Conservation (phyloP, 768 basidiomycete genomes). For the Boletus pseudopeckii region DNA sequence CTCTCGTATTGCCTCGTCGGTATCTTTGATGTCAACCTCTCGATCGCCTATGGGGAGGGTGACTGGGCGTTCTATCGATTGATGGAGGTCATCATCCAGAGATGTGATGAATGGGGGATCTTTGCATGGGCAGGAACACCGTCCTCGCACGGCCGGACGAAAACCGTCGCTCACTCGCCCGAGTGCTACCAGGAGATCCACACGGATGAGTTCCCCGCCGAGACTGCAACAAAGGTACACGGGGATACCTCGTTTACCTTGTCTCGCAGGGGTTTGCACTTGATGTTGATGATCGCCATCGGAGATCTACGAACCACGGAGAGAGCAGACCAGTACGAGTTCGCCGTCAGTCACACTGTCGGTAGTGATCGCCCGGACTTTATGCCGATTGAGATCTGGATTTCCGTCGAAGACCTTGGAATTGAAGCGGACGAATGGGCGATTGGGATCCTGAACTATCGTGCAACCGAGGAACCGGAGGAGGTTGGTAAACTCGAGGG, state of each 20-base stretch:
- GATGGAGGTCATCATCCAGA: conserved; percentile 22
- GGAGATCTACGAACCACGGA: background rate
- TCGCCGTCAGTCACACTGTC: background rate
- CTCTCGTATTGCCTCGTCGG: conserved; percentile 25
- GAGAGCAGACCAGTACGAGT: background rate
- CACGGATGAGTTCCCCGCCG: conserved; percentile 2
- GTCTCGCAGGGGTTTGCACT: conserved; percentile 12
- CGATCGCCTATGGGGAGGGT: conserved; percentile 16
- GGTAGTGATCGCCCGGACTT: background rate
- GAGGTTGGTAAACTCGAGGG: background rate
- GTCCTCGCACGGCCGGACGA: conserved; percentile 11
- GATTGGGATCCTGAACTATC: background rate
- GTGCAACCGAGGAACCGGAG: background rate
- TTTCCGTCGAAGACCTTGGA: no score
- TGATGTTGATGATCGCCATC: conserved; percentile 11
- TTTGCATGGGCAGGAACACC: conserved; percentile 22
- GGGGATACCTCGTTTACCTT: conserved; percentile 16
- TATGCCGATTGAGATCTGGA: background rate
- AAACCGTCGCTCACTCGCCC: conserved; percentile 14
- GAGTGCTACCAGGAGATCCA: conserved; percentile 14
- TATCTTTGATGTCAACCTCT: conserved; percentile 22
- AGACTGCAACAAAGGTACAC: conserved; percentile 1
- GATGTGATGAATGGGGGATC: conserved; percentile 24
- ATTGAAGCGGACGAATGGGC: background rate
- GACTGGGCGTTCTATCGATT: conserved; percentile 26